Evolutionary conservation across 345 rosid species (phyloP).

Genomic region (Lepidium aucheri): DNA sequence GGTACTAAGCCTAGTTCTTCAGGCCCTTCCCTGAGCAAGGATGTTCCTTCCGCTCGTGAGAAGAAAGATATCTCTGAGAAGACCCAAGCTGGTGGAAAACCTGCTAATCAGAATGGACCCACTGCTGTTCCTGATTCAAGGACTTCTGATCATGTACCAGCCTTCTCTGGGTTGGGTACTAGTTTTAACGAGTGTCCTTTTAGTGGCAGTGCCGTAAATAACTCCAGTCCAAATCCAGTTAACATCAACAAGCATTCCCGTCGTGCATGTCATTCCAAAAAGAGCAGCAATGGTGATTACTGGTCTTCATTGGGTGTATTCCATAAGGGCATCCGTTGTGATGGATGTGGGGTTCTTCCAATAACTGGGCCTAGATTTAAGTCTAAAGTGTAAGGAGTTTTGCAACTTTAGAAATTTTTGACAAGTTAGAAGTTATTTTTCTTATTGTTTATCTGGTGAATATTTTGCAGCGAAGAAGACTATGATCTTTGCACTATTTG

Average conservation of each 20-base stretch:
- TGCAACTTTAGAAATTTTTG: background rate
- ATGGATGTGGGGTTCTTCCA: constrained; percentile 85
- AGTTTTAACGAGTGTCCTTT: constrained; percentile 49
- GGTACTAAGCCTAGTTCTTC: constrained; percentile 12
- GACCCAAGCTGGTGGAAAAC: constrained; percentile 9
- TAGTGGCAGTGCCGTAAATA: constrained; percentile 34
- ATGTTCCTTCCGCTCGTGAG: constrained; percentile 10
- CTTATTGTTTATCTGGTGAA: background rate
- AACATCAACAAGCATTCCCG: constrained; percentile 4
- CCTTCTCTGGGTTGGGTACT: constrained; percentile 6
- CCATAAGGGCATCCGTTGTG: constrained; percentile 84
- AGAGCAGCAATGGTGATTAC: constrained; percentile 26
- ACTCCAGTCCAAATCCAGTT: background rate
- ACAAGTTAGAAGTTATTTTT: background rate
- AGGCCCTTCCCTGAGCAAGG: constrained; percentile 2
- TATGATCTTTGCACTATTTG: constrained; percentile 92
- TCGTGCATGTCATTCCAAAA: constrained; percentile 18
- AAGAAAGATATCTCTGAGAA: constrained; percentile 20
- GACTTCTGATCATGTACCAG: constrained; percentile 8
- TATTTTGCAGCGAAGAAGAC: constrained; percentile 52
- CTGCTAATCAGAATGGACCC: constrained; percentile 4
- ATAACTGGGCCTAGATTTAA: constrained; percentile 83
- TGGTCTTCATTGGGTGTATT: constrained; percentile 36
- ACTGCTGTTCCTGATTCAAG: constrained; percentile 3
- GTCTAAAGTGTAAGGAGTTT: constrained; percentile 74